Evolutionary conservation across 2,329 filamentous ascomycete genomes (phyloP), one percentile per base, ranked within the genome.

Genomic region (Alternaria viburni): DNA sequence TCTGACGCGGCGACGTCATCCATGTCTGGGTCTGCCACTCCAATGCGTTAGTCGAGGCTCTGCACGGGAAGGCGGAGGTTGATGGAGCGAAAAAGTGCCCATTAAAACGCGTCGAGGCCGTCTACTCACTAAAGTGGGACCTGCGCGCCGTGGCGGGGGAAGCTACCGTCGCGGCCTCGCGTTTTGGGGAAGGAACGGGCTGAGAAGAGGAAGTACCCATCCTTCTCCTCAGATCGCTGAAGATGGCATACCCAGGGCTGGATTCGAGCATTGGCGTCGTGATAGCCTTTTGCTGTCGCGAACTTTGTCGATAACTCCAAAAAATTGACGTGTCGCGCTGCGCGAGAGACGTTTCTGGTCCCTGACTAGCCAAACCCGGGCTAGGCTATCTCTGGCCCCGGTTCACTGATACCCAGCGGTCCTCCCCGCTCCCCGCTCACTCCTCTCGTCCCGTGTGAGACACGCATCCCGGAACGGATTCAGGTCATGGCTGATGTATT

Each of bases 191-290:
- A 5, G 41, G 54, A 11, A 65, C 17, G 28, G 69, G 68, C 23
- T 70, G 69, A 26, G 68, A 71, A 11, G 69, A 68, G 10, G 69
- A 66, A 49, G 47, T 52, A 21, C 69, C 68, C 69, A 71, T 70
- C 49, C 30, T 54, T 17, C 10, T 19, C 44, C 49, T 49, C 8
- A 62, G 26, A 11, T 59, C 43, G 3, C 25, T 45, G 21, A 62
- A 62, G 11, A 47, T 21, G 6, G 49, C 25, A 55, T 59, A 59
- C 17, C 60, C 60, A 41, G 54, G 59, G 11, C 26, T 36, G 17
- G 52, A 43, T 15, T 36, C 47, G 12, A 50, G n/a, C 52, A 57
- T 61, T 17, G 23, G 19, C 23, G 54, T 11, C n/a, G 25, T 17
- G n/a, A 21, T 11, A 11, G 36, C 7, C 8, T 32, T 30, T 25